Conservation (phyloP, 225 moss, liverwort and hornwort genomes). For the Thuidium tamariscinum region DNA sequence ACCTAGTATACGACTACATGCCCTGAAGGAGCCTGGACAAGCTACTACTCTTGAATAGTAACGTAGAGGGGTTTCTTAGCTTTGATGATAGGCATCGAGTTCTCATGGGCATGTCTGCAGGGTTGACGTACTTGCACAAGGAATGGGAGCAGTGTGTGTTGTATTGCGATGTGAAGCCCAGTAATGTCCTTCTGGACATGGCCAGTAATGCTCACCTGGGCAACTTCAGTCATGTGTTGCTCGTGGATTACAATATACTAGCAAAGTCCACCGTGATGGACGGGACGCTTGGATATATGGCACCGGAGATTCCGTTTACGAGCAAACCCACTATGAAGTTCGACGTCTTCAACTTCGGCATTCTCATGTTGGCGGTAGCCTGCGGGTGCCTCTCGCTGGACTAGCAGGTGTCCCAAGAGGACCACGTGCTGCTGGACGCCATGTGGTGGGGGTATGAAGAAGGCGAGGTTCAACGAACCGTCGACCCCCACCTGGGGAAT, state of each 20-base stretch:
- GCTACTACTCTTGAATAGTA: neutral
- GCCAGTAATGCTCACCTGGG: constrained; percentile 40
- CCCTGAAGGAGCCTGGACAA: constrained; percentile 25
- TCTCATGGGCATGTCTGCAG: constrained; percentile 44
- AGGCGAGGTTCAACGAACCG: constrained; percentile 12
- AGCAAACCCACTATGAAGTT: constrained; percentile 56
- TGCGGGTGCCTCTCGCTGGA: constrained; percentile 53
- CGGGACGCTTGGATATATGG: constrained; percentile 66
- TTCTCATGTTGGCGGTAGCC: constrained; percentile 31
- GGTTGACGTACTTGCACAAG: constrained; percentile 53
- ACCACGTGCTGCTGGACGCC: constrained; percentile 43
- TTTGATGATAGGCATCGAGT: constrained; percentile 22
- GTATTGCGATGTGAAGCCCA: constrained; percentile 60
- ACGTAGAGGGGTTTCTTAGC: constrained; percentile 2
- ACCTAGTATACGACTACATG: constrained; percentile 27
- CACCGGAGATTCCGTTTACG: constrained; percentile 52
- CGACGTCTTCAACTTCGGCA: constrained; percentile 58
- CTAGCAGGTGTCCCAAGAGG: neutral
- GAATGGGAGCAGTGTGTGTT: constrained; percentile 70
- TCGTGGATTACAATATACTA: constrained; percentile 43
- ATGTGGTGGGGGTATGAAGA: constrained; percentile 47
- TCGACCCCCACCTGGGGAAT: constrained; percentile 19
- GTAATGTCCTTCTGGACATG: constrained; percentile 62
- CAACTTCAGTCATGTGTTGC: constrained; percentile 45
- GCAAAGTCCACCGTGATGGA: constrained; percentile 56